Evolutionary conservation across 2,329 filamentous ascomycete genomes (phyloP).

Genomic region (Sarocladium strictum): DNA sequence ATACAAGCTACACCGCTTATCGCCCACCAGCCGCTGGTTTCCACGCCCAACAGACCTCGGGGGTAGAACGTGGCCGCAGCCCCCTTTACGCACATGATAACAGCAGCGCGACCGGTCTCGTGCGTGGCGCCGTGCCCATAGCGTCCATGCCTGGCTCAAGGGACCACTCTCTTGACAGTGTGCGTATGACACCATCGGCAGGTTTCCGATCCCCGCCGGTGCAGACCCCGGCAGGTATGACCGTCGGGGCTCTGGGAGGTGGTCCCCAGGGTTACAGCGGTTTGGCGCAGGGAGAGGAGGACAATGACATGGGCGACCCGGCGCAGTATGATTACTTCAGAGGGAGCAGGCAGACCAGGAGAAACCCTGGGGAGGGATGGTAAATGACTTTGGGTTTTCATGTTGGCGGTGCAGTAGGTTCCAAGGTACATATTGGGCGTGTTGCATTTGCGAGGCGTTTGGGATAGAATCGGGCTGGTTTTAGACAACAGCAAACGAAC

Average conservation of each 20-base stretch:
- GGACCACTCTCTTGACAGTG: slow-evolving; percentile 19
- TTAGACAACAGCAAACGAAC: neutral
- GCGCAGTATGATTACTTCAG: slow-evolving; percentile 54
- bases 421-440: neutral
- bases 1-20: slow-evolving; percentile 25
- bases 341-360: slow-evolving; percentile 19
- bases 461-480: slow-evolving; percentile 12
- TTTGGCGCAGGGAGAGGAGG: slow-evolving; percentile 47
- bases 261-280: slow-evolving; percentile 55
- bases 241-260: slow-evolving; percentile 47
- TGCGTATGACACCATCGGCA: slow-evolving; percentile 18
- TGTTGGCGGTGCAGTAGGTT: slow-evolving; percentile 12
- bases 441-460: slow-evolving; percentile 13
- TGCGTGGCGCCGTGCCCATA: slow-evolving; percentile 47
- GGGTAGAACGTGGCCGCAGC: slow-evolving; percentile 31
- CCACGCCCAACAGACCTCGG: slow-evolving; percentile 10
- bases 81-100: slow-evolving; percentile 47
- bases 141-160: slow-evolving; percentile 22
- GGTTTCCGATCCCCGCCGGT: slow-evolving; percentile 13
- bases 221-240: slow-evolving; percentile 29
- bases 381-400: slow-evolving; percentile 15
- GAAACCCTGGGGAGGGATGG: slow-evolving; percentile 34
- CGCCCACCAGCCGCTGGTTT: slow-evolving; percentile 17
- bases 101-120: slow-evolving; percentile 46
- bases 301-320: slow-evolving; percentile 32